These are phyloP conservation scores for Dictyostelium firmibasis DNA, from an alignment of 78 protist species.

Conservation along the genomic window DNA sequence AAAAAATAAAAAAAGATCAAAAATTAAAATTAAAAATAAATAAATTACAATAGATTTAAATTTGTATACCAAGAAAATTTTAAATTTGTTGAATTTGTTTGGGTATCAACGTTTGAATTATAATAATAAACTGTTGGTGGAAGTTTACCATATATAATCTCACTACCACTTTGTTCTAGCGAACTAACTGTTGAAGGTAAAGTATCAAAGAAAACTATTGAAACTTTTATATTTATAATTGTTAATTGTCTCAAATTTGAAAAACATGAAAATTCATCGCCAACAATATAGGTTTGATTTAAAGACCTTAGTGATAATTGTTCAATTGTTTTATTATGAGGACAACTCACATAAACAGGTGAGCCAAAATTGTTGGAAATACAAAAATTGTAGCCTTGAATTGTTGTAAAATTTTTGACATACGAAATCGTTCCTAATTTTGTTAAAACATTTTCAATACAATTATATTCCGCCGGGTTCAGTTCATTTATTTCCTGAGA, in stretches of 20 bases:
- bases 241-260: not conserved
- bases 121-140: not conserved
- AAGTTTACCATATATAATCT: not conserved
- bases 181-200: not conserved
- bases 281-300: no score
- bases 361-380: not conserved
- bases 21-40: no score
- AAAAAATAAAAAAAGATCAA: no score
- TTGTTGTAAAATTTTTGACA: not conserved
- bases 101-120: not conserved
- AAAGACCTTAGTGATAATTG: not conserved
- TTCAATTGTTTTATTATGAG: no score
- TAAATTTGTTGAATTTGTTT: not conserved
- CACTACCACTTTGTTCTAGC: not conserved
- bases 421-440: not conserved
- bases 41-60: not conserved
- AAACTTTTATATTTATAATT: not conserved
- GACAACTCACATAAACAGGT: not conserved
- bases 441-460: not conserved
- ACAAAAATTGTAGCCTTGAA: not conserved
- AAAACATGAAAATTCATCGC: not conserved
- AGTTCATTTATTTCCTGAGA: not conserved
- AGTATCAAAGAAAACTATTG: not conserved
- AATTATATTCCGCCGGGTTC: not conserved
- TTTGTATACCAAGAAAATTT: not conserved